Evolutionary conservation across 2,329 filamentous ascomycete genomes (phyloP), one percentile per base, ranked within the genome.

Genomic region (Moelleriella libera): DNA sequence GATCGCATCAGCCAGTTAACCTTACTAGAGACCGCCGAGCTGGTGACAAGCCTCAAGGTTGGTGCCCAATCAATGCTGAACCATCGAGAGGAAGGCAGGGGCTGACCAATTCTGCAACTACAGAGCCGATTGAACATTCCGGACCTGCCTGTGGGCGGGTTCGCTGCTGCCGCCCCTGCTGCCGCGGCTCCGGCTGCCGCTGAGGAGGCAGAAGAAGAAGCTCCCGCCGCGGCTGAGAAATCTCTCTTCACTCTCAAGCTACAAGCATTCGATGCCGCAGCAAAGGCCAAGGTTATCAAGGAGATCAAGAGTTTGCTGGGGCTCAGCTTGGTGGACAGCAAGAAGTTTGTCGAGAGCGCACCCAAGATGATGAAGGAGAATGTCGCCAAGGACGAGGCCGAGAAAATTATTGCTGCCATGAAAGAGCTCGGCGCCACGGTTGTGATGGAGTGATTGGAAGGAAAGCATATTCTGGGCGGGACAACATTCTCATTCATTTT

Each of bases 261-360:
- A 53, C 77, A 86, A 67, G 84, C 83, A 37, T 94, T 97, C 65
- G 94, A 98, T 47, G 76, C 88, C 30, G 76, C 70, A 45, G 73
- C 90, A 54, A 99, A 99, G 76, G 88, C 94, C 60, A 99, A 99
- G 84, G 75, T 98, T 60, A 99, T 98, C 78, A 99, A 99, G 80
- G 92, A 99, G 75, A 78, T 99, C 73, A 99, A 99, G 82, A 82
- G 80, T 61, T 76, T 98, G 80, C 74, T 99, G 51, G 92, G 92
- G 42, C 71, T 98, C 63, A 94, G 86, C 65, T 77, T 99, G 72
- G 94, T 99, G 57, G 92, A 99, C 70, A 94, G 87, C 72, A 99
- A 99, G 84, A 99, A 99, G 76, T 99, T 99, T 62, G 92, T 98
- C 55, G 92, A 99, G 77, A 88, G 86, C 63, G 89, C 86, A 57